Evolutionary conservation across 208 protist genomes (phyloP).

Genomic region (Porcisia hertigi): DNA sequence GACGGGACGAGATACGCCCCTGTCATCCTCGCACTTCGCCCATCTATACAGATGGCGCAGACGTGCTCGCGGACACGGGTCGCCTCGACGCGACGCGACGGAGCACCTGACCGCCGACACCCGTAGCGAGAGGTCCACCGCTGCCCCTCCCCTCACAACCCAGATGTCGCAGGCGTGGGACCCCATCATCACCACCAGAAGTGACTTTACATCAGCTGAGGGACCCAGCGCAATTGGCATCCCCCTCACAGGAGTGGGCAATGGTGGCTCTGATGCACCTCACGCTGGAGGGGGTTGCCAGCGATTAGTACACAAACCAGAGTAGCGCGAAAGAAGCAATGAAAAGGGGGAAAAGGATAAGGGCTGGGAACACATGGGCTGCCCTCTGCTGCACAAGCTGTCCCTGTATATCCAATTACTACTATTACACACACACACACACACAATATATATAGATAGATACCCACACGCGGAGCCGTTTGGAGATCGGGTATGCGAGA

Average conservation of each 20-base stretch:
- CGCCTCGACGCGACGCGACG: not conserved
- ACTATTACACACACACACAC: not conserved
- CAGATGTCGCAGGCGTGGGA: too few species aligned
- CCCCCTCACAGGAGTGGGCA: too few species aligned
- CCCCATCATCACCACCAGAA: too few species aligned
- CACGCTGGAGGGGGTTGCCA: too few species aligned
- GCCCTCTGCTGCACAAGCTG: too few species aligned
- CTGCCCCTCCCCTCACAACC: too few species aligned
- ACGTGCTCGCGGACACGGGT: not conserved
- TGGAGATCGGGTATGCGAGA: not conserved
- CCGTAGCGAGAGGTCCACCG: not conserved
- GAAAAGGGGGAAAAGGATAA: not conserved
- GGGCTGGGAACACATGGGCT: not conserved
- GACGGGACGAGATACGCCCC: not conserved
- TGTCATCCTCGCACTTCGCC: not conserved
- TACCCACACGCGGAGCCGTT: not conserved
- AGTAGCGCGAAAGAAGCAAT: not conserved
- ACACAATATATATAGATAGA: not conserved
- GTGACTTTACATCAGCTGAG: too few species aligned
- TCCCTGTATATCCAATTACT: too few species aligned
- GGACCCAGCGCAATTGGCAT: too few species aligned
- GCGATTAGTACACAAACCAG: too few species aligned
- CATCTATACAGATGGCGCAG: not conserved
- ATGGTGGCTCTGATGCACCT: too few species aligned
- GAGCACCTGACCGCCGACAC: not conserved